Percentiles rank a stretch among this genome's conserved stretches.
Conservation (phyloP, 768 basidiomycete genomes). For the Crucibulum laeve region DNA sequence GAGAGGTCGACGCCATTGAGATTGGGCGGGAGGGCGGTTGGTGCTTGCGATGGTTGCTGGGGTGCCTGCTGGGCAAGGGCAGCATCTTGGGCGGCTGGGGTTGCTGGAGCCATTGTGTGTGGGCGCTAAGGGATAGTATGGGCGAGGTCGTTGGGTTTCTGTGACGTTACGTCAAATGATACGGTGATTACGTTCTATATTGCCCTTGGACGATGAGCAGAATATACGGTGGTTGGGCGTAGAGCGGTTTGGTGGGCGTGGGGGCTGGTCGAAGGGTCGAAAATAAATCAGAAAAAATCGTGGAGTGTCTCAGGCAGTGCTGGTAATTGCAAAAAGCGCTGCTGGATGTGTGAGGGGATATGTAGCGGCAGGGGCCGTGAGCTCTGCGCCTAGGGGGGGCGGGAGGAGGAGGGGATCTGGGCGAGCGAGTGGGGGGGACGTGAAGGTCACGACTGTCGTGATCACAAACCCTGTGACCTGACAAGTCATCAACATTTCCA, state of each 20-base stretch:
- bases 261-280: background rate
- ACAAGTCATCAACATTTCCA: constrained; percentile 27
- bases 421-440: constrained; percentile 26
- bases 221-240: background rate
- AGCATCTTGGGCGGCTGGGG: constrained; percentile 33
- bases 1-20: constrained; percentile 20
- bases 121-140: background rate
- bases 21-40: constrained; percentile 18
- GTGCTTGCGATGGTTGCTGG: constrained; percentile 22
- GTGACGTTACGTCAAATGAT: background rate
- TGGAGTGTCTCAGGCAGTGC: background rate
- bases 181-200: background rate
- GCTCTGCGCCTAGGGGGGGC: background rate
- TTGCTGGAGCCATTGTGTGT: constrained; percentile 29
- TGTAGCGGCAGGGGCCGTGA: background rate
- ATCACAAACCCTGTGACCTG: constrained; percentile 38
- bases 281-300: background rate
- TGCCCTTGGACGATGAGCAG: background rate
- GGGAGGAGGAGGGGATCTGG: constrained; percentile 18
- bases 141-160: background rate
- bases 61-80: constrained; percentile 29
- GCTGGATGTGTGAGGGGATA: background rate
- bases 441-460: constrained; percentile 38
- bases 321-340: background rate
- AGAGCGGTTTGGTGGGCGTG: background rate